Conservation (phyloP, 2,329 filamentous ascomycete species). For the Ophiocordyceps camponoti-leonardi region DNA sequence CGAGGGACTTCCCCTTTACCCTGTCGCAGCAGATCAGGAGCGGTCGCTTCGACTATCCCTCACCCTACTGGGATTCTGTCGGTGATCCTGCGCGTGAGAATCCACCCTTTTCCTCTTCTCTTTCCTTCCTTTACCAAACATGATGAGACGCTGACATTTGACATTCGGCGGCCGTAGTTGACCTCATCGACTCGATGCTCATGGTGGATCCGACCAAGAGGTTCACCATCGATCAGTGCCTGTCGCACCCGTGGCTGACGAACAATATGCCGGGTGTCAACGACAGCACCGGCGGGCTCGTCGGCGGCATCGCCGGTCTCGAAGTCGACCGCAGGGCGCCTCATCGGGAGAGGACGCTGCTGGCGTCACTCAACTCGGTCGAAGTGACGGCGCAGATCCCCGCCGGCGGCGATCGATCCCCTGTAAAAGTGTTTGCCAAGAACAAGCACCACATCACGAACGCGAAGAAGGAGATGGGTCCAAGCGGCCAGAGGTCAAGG, state of each 20-base stretch:
- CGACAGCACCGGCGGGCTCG: constrained; percentile 85
- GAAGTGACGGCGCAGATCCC: constrained; percentile 34
- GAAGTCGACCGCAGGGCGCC: constrained; percentile 74
- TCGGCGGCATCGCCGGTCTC: constrained; percentile 66
- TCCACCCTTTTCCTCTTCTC: too few species aligned
- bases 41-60: constrained; percentile 85
- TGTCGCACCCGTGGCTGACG: constrained; percentile 81
- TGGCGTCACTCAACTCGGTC: constrained; percentile 68
- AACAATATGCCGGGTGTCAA: constrained; percentile 41
- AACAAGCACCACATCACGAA: constrained; percentile 31
- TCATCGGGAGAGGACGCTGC: constrained; percentile 65
- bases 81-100: constrained; percentile 49
- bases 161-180: constrained; percentile 24
- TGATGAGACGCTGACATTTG: constrained; percentile 1
- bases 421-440: constrained; percentile 61
- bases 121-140: too few species aligned
- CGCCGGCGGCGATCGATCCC: constrained; percentile 34
- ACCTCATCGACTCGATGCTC: constrained; percentile 90
- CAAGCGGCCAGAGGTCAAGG: constrained; percentile 48
- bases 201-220: constrained; percentile 71
- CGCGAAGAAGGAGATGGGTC: constrained; percentile 40
- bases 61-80: constrained; percentile 65
- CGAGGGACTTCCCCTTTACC: constrained; percentile 65
- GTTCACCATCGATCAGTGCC: constrained; percentile 77
- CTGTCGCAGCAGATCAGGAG: constrained; percentile 79